These are phyloP conservation scores for Cercophora newfieldiana DNA, from an alignment of 495 filamentous ascomycete species.

Conservation along the genomic window DNA sequence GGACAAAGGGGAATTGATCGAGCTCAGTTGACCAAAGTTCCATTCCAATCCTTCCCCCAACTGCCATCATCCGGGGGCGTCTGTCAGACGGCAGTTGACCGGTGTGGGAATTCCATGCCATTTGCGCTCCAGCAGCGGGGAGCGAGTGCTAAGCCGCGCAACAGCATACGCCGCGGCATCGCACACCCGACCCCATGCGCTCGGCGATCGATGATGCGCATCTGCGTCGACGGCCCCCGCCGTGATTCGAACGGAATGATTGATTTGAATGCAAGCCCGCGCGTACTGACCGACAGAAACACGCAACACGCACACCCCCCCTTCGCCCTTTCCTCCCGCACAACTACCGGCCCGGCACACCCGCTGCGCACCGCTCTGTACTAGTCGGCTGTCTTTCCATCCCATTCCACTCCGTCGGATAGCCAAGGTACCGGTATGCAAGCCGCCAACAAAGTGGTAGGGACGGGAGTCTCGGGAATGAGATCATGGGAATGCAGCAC, in stretches of 20 bases:
- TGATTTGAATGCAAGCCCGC: not conserved
- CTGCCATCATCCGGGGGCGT: not conserved
- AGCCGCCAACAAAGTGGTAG: not conserved
- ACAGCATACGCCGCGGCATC: not conserved
- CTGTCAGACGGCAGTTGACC: conserved; percentile 5
- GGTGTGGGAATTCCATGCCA: not conserved
- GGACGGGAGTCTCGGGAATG: not conserved
- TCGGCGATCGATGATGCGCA: conserved; percentile 12
- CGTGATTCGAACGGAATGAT: conserved; percentile 2
- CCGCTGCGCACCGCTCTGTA: no score
- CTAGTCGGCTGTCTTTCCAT: no score
- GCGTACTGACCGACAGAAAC: not conserved
- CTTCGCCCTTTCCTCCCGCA: not conserved
- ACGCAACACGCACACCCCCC: not conserved
- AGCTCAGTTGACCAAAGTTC: not conserved
- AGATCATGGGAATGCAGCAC: not conserved
- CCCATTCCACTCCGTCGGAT: not conserved
- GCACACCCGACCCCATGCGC: not conserved
- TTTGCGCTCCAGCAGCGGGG: not conserved
- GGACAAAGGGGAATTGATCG: not conserved
- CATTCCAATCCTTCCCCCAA: no score
- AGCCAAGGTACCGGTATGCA: not conserved
- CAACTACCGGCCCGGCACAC: not conserved
- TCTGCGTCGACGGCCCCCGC: conserved; percentile 8
- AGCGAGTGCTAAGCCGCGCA: not conserved